phyloP scores from a whole-genome alignment of 106 monocot genomes.

The Iris macrosiphon region DNA sequence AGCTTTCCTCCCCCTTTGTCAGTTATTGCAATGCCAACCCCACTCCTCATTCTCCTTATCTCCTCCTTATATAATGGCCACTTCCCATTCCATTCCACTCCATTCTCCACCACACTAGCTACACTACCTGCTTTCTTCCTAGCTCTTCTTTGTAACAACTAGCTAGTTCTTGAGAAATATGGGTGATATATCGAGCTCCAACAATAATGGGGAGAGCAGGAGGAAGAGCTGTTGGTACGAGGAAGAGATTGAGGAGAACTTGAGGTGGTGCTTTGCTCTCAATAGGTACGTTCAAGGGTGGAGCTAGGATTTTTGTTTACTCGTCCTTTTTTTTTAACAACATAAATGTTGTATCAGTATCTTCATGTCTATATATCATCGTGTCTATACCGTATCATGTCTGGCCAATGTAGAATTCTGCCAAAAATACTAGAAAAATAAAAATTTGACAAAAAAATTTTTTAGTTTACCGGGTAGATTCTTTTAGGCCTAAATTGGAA shows the following conservation, averaged over 20 bases:
- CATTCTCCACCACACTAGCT: not conserved
- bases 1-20: not conserved
- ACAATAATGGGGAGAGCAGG: slow-evolving; percentile 1
- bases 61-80: not conserved
- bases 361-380: not conserved
- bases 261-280: slow-evolving; percentile 54
- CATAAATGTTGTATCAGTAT: not conserved
- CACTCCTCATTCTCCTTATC: not conserved
- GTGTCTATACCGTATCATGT: no score
- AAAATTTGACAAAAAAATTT: not conserved
- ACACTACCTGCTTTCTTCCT: no score
- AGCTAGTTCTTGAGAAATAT: not conserved
- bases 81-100: no score
- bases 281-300: slow-evolving; percentile 19
- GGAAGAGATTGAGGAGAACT: slow-evolving; percentile 42
- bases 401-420: no score
- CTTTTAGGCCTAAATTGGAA: no score
- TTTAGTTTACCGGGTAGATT: no score
- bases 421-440: not conserved
- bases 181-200: not conserved
- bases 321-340: no score
- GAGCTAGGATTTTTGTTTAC: no score
- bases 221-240: slow-evolving; percentile 53
- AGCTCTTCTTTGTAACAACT: not conserved
- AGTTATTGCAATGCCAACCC: not conserved